These are phyloP conservation scores for Chytriomyces sp. DNA, from an alignment of 192 early-diverging fungal genomes.

Conservation along the genomic window DNA sequence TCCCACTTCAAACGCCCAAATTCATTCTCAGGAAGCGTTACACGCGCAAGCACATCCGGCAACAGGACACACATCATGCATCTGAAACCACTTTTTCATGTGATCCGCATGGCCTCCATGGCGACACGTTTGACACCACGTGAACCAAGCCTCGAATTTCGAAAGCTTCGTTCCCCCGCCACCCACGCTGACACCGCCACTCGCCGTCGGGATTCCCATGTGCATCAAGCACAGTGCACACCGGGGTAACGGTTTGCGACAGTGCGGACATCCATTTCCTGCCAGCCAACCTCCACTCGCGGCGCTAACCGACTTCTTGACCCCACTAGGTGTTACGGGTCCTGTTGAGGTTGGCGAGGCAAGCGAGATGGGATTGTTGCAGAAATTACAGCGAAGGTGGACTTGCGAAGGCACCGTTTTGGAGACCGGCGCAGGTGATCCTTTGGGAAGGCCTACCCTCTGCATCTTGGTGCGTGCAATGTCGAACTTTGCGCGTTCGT, in stretches of 20 bases:
- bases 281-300: background rate
- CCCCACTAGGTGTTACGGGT: background rate
- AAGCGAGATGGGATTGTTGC: slow-evolving; percentile 60
- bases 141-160: slow-evolving; percentile 83
- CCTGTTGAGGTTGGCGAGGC: background rate
- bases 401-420: slow-evolving; percentile 63
- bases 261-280: slow-evolving; percentile 17
- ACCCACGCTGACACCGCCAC: background rate
- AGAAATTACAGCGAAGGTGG: slow-evolving; percentile 86
- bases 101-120: slow-evolving; percentile 96
- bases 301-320: background rate
- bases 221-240: slow-evolving; percentile 31
- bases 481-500: slow-evolving; percentile 86
- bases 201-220: background rate
- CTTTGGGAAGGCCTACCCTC: background rate
- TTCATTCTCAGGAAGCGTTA: too few relatives aligned
- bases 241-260: slow-evolving; percentile 29
- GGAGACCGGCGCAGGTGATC: slow-evolving; percentile 16
- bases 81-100: slow-evolving; percentile 88
- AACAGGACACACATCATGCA: slow-evolving; percentile 84
- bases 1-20: too few relatives aligned
- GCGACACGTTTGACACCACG: slow-evolving; percentile 97
- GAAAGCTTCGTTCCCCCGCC: slow-evolving; percentile 11
- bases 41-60: slow-evolving; percentile 86
- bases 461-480: slow-evolving; percentile 57